Evolutionary conservation across 2,329 filamentous ascomycete genomes (phyloP), one percentile per base, ranked within the genome.

Genomic region (Dothistroma septosporum): DNA sequence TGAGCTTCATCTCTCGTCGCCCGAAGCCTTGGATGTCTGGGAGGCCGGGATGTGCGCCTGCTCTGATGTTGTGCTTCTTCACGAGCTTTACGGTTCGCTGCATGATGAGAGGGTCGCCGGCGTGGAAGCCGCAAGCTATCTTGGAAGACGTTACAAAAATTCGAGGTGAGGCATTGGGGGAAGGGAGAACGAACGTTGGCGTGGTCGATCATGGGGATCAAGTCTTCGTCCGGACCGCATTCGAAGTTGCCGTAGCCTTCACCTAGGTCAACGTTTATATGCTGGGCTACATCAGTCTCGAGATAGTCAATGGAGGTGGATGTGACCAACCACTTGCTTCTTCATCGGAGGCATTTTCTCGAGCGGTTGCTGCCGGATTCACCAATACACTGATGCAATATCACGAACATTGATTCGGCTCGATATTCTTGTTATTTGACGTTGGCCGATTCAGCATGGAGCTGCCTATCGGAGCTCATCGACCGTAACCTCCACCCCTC

Each of bases 11-110:
- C 63, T 84, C 81, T 19, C 86, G 79, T 1, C 86, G 77, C 2
- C 86, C 86, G 66, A 88, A 88, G 9, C 86, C 86, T 73, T 85
- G 80, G 22, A 87, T 77, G 69, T 88, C 86, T n/a, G 83, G 85
- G 0, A 87, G 76, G 1, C 85, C 85, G 0, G 86, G 86, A 66
- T 89, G 86, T 0, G 86, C 86, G 8, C 86, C 86, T 6, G 83
- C 75, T 54, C 77, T 78, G 62, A 88, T 79, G 60, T 78, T 77
- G 71, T 85, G 80, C 47, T 78, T 70, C 72, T 86, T 87, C 73
- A 83, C 85, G 19, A 80, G 76, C 10, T 75, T 76, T 11, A 87
- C 81, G 0, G 85, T 87, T 59, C 83, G 77, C 53, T 80, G 75
- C 85, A 88, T 88, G 57, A 87, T 85, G n/a, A 83, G 68, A 0